phyloP scores from a whole-genome alignment of 768 basidiomycete genomes.

The Mycena capillaripes region DNA sequence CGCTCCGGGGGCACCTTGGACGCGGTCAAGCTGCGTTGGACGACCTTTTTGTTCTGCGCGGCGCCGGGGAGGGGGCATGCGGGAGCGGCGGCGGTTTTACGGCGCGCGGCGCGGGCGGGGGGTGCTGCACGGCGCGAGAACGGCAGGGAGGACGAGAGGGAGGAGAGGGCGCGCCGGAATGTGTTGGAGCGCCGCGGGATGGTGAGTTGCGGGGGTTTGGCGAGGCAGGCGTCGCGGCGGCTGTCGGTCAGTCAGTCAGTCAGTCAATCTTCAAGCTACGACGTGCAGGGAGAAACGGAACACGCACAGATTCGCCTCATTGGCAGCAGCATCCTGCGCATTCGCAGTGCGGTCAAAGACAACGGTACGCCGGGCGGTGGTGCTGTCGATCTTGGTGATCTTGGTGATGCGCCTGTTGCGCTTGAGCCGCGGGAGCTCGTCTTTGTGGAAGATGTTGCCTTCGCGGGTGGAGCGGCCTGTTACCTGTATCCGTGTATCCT shows the following conservation, averaged over 20 bases:
- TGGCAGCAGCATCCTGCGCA: constrained; percentile 6
- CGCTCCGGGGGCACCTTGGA: constrained; percentile 6
- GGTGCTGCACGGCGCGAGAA: constrained; percentile 8
- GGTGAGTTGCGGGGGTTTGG: constrained; percentile 2
- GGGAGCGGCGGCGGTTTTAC: constrained; percentile 6
- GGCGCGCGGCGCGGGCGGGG: constrained; percentile 8
- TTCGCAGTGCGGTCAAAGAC: constrained; percentile 10
- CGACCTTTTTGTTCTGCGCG: constrained; percentile 11
- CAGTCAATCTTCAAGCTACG: background rate
- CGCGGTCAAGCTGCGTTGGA: background rate
- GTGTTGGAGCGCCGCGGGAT: constrained; percentile 10
- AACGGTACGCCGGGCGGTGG: constrained; percentile 4
- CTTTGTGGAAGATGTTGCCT: constrained; percentile 20
- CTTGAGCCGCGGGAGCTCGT: constrained; percentile 17
- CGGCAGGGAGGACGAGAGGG: background rate
- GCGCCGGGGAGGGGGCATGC: constrained; percentile 14
- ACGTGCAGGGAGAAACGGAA: background rate
- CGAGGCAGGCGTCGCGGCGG: constrained; percentile 16
- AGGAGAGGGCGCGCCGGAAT: constrained; percentile 10
- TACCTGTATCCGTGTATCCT: constrained; percentile 2
- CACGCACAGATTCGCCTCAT: constrained; percentile 17
- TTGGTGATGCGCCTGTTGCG: constrained; percentile 5
- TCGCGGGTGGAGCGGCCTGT: constrained; percentile 7
- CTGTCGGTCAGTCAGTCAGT: constrained; percentile 3
- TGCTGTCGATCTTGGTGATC: constrained; percentile 22